A percentile compares a stretch with the other conserved stretches of the same genome.
Evolutionary conservation across 768 basidiomycete species (phyloP).

Genomic region (Tylopilus subfusipes): DNA sequence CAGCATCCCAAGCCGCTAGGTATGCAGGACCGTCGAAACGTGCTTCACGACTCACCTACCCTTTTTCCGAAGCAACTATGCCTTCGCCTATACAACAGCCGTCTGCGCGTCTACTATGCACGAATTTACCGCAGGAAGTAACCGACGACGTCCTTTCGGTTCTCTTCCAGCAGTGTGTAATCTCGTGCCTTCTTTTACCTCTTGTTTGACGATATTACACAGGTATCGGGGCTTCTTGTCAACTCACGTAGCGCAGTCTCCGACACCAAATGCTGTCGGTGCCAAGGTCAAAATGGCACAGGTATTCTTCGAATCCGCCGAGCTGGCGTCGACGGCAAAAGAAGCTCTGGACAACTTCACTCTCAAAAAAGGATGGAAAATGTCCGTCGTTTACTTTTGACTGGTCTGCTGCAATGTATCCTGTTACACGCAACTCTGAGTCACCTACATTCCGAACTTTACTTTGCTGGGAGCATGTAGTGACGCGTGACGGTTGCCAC

Average conservation of each 20-base stretch:
- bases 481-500: background rate
- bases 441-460: slow-evolving; percentile 38
- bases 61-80: slow-evolving; percentile 33
- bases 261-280: slow-evolving; percentile 61
- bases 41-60: slow-evolving; percentile 11
- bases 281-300: slow-evolving; percentile 76
- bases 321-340: slow-evolving; percentile 73
- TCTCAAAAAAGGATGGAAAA: slow-evolving; percentile 81
- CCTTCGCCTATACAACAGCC: slow-evolving; percentile 52
- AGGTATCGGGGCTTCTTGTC: slow-evolving; percentile 84
- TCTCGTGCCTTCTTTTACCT: background rate
- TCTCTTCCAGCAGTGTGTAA: slow-evolving; percentile 85
- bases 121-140: slow-evolving; percentile 88
- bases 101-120: slow-evolving; percentile 65
- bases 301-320: slow-evolving; percentile 71
- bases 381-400: slow-evolving; percentile 71
- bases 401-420: slow-evolving; percentile 13
- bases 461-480: background rate
- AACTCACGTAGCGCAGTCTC: slow-evolving; percentile 66
- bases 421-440: slow-evolving; percentile 30
- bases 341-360: slow-evolving; percentile 82
- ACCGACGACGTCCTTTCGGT: slow-evolving; percentile 83
- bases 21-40: slow-evolving; percentile 36
- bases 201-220: slow-evolving; percentile 5
- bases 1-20: slow-evolving; percentile 41